Evolutionary conservation across 345 rosid species (phyloP).

Genomic region (Eucalyptus grandis): DNA sequence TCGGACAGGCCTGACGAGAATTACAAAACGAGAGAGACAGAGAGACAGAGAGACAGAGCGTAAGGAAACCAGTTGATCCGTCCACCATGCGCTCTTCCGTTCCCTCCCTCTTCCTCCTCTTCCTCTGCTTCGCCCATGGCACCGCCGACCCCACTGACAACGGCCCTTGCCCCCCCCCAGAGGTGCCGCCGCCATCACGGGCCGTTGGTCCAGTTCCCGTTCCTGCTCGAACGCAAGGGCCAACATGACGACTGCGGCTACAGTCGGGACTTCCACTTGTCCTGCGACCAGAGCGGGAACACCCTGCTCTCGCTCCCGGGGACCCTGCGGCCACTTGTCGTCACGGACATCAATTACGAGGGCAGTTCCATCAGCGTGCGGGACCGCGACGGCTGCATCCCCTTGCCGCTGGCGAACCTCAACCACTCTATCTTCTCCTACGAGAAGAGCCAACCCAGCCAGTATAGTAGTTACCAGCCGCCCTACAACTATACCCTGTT

Average conservation of each 20-base stretch:
- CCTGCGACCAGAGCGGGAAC: not conserved
- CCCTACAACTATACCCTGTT: not conserved
- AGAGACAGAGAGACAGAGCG: not conserved
- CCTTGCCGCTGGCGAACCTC: not conserved
- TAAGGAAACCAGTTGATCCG: not conserved
- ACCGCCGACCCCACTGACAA: not conserved
- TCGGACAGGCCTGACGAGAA: not conserved
- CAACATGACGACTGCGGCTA: not conserved
- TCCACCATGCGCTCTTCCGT: not conserved
- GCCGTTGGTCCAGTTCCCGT: not conserved
- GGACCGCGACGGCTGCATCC: not conserved
- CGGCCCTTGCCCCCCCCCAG: not conserved
- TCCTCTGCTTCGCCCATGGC: not conserved
- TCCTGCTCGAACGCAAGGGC: not conserved
- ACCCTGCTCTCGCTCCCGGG: not conserved
- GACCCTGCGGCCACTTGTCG: not conserved
- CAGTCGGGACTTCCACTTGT: not conserved
- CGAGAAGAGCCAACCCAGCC: not conserved
- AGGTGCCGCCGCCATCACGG: not conserved
- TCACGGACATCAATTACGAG: not conserved
- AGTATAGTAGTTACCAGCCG: rapidly evolving
- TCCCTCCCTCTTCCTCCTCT: not conserved
- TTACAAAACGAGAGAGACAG: not conserved
- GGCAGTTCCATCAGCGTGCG: not conserved
- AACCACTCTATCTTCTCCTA: not conserved